A percentile compares a stretch with the other conserved stretches of the same genome.
phyloP scores from a whole-genome alignment of 2,329 filamentous ascomycete species.

The Alternaria burnsii region DNA sequence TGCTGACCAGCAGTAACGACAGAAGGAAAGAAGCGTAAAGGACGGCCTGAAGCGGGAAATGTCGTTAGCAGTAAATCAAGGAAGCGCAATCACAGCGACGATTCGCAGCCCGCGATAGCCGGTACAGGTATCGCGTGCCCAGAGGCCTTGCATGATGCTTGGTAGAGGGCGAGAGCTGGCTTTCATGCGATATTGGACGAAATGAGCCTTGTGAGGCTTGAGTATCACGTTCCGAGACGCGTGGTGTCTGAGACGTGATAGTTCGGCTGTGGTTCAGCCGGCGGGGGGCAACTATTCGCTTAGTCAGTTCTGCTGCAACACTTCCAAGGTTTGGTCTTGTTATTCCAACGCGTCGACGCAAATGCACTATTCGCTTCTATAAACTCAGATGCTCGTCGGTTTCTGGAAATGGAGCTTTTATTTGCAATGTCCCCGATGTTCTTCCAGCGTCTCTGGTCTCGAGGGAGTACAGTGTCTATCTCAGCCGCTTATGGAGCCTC shows the following conservation, averaged over 20 bases:
- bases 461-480: not conserved
- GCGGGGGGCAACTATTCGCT: not conserved
- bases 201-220: slow-evolving; percentile 5
- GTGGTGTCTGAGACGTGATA: slow-evolving; percentile 24
- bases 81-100: slow-evolving; percentile 5
- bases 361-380: not conserved
- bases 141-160: slow-evolving; percentile 16
- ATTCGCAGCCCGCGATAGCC: slow-evolving; percentile 6
- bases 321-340: not conserved
- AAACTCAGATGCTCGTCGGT: not conserved
- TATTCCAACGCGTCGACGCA: not conserved
- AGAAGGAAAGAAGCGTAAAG: slow-evolving; percentile 7
- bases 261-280: slow-evolving; percentile 16
- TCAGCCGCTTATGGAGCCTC: not conserved
- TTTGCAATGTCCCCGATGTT: not conserved
- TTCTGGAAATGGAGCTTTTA: not conserved
- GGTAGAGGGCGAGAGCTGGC: slow-evolving; percentile 4
- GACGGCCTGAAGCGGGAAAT: slow-evolving; percentile 1
- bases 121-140: slow-evolving; percentile 3
- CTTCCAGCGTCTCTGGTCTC: not conserved
- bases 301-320: not conserved
- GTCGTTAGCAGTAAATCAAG: slow-evolving; percentile 7
- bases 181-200: slow-evolving; percentile 4
- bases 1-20: slow-evolving; percentile 33
- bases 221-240: slow-evolving; percentile 23